Evolutionary conservation across 179 eudicot species (phyloP).

Genomic region (Dionaea muscipula): DNA sequence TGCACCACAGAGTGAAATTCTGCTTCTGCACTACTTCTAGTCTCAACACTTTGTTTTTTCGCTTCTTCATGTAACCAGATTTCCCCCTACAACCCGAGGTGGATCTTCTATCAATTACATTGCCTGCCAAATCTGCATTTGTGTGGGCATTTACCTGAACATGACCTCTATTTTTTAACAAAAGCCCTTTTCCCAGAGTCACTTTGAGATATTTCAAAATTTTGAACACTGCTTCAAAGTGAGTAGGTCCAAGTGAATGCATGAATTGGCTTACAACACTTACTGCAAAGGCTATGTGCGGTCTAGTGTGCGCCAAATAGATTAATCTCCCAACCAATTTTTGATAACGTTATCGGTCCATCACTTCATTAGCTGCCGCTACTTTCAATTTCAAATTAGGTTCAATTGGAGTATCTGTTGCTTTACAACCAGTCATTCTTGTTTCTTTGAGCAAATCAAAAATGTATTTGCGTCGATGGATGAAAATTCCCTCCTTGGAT

Average conservation of each 20-base stretch:
- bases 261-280: neutral
- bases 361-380: neutral
- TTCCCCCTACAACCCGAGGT: neutral
- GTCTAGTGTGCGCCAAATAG: neutral
- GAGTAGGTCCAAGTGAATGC: constrained; percentile 1
- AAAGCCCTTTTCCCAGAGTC: neutral
- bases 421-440: neutral
- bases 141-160: neutral
- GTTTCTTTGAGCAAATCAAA: neutral
- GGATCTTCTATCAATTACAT: neutral
- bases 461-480: neutral
- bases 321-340: neutral
- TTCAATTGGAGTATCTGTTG: neutral
- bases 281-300: neutral
- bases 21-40: constrained; percentile 1
- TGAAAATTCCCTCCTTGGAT: too few species aligned
- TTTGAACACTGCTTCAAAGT: neutral
- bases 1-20: neutral
- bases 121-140: neutral
- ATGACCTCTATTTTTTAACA: neutral
- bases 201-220: neutral
- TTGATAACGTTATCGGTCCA: neutral
- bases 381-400: neutral
- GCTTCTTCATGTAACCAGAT: neutral
- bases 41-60: neutral